Percentiles rank a stretch among this genome's conserved stretches.
These are phyloP conservation scores for Xylaria sp. DNA, from an alignment of 2,329 filamentous ascomycete genomes.

Conservation along the genomic window DNA sequence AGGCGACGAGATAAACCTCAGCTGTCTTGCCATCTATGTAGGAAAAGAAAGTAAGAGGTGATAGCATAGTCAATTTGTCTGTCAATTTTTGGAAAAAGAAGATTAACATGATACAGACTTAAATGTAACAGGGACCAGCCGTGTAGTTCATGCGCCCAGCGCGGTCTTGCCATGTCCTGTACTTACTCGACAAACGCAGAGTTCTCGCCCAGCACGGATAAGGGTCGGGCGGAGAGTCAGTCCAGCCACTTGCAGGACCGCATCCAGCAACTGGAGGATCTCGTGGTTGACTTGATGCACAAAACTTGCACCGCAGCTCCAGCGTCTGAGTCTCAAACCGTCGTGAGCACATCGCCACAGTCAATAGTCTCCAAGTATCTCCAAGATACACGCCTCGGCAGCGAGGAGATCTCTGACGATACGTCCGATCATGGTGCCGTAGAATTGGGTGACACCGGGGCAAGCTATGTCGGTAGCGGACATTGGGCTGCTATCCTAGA, in stretches of 20 bases:
- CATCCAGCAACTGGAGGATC: conserved; percentile 48
- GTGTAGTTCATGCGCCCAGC: background rate
- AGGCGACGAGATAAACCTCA: conserved; percentile 50
- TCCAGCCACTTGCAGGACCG: conserved; percentile 34
- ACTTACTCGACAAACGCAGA: background rate
- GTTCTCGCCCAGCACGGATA: background rate
- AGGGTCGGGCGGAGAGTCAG: background rate
- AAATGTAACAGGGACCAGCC: background rate
- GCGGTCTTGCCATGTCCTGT: background rate
- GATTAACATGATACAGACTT: background rate
- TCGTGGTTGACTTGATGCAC: conserved; percentile 48
- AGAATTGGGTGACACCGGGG: background rate
- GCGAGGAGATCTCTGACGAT: background rate
- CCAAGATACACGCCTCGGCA: background rate
- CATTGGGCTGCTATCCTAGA: conserved; percentile 58
- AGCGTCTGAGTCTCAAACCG: background rate
- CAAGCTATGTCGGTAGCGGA: conserved; percentile 51
- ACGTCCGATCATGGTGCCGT: background rate
- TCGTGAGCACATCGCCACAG: background rate
- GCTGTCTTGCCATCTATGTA: conserved; percentile 48
- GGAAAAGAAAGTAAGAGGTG: conserved; percentile 46
- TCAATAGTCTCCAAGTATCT: background rate
- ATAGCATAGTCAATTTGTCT: background rate
- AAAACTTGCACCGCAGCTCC: conserved; percentile 12
- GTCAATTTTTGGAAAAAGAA: background rate